These are phyloP conservation scores for Ceratobasidium sp. DNA, from an alignment of 1,284 basidiomycete genomes.

Conservation along the genomic window DNA sequence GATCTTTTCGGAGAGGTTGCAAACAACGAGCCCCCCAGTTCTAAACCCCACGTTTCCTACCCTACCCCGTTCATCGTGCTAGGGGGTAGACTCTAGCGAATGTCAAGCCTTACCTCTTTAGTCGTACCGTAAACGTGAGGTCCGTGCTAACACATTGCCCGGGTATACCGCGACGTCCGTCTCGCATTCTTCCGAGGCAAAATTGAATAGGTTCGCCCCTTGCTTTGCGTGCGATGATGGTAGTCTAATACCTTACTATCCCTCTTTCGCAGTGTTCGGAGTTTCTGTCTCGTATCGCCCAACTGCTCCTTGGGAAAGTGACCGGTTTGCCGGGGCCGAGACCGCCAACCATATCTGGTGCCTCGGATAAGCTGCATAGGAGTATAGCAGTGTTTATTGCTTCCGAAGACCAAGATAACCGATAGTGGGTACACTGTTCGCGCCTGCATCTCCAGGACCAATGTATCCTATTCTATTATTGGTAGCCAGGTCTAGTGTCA, in stretches of 20 bases:
- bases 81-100: neutral
- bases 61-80: neutral
- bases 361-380: neutral
- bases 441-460: neutral
- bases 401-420: neutral
- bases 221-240: neutral
- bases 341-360: neutral
- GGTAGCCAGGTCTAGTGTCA: too few relatives aligned
- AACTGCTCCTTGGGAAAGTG: neutral
- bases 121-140: neutral
- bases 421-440: neutral
- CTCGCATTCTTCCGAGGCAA: neutral
- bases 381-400: neutral
- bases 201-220: neutral
- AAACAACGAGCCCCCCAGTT: neutral
- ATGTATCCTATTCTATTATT: too few relatives aligned
- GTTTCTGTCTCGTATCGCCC: neutral
- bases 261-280: neutral
- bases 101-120: neutral
- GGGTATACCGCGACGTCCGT: neutral
- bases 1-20: neutral
- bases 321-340: neutral
- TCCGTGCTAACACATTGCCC: neutral
- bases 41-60: neutral
- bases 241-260: neutral